Conservation (phyloP, 106 monocot genomes). For the Dactylorhiza incarnata region DNA sequence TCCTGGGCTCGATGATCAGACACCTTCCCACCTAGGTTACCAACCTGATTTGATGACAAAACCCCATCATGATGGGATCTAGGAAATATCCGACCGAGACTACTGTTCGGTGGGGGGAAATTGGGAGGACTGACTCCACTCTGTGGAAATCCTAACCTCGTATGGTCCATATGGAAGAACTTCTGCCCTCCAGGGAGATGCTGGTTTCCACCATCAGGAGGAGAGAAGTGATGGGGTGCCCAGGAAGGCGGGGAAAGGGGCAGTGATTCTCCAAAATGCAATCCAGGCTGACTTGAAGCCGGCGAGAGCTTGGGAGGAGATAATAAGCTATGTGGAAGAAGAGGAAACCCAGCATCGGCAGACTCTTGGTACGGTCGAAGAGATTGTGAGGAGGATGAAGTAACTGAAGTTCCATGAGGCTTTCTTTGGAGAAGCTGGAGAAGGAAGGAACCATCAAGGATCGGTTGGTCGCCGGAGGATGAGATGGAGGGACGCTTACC, state of each 20-base stretch:
- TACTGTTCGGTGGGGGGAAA: background rate
- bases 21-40: background rate
- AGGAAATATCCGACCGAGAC: background rate
- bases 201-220: background rate
- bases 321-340: constrained; percentile 3
- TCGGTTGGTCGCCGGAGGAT: background rate
- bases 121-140: background rate
- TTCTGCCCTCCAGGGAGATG: background rate
- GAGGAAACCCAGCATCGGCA: background rate
- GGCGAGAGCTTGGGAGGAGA: background rate
- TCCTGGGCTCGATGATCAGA: background rate
- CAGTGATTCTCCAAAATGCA: background rate
- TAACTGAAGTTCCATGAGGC: background rate
- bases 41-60: background rate
- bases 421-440: constrained; percentile 11
- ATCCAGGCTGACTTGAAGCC: background rate
- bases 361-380: background rate
- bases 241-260: background rate
- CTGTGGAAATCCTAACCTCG: background rate
- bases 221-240: background rate
- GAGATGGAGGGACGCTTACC: background rate
- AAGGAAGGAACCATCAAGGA: constrained; percentile 7
- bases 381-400: constrained; percentile 4
- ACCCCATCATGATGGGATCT: background rate
- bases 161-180: constrained; percentile 1